A percentile compares a stretch with the other conserved stretches of the same genome.
phyloP scores from a whole-genome alignment of 176 grass and related monocot genomes.

The Elaeis guineensis region DNA sequence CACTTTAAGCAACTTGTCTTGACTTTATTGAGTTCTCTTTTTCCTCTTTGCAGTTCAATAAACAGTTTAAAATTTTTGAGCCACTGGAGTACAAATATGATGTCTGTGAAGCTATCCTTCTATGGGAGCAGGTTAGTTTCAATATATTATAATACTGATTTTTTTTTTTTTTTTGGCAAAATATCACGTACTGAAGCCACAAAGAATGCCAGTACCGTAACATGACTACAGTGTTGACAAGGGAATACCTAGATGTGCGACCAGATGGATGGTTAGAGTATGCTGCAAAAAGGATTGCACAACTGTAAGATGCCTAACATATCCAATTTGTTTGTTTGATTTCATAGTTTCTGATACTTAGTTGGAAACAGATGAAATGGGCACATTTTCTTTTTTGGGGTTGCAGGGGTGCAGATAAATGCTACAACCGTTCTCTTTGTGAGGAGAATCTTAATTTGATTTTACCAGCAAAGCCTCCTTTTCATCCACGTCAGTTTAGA shows the following conservation, averaged over 20 bases:
- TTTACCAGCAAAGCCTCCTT: slow-evolving; percentile 84
- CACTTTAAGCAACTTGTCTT: neutral
- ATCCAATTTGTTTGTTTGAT: neutral
- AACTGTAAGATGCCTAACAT: slow-evolving; percentile 59
- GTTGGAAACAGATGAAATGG: slow-evolving; percentile 1
- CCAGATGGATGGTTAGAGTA: slow-evolving; percentile 92
- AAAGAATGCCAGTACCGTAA: slow-evolving; percentile 65
- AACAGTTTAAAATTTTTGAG: slow-evolving; percentile 91
- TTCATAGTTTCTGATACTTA: slow-evolving; percentile 6
- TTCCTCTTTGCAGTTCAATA: slow-evolving; percentile 56
- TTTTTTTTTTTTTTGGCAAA: neutral
- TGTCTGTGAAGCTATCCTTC: slow-evolving; percentile 69
- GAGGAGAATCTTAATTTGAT: slow-evolving; percentile 86
- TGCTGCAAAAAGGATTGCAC: slow-evolving; percentile 87
- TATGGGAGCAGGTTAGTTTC: slow-evolving; percentile 88
- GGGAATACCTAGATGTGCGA: slow-evolving; percentile 91
- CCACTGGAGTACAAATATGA: slow-evolving; percentile 70
- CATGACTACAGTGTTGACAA: slow-evolving; percentile 96
- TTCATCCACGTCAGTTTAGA: slow-evolving; percentile 77
- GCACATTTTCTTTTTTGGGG: slow-evolving; percentile 7
- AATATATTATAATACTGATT: slow-evolving; percentile 12
- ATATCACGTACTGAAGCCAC: slow-evolving; percentile 15
- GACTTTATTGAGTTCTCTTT: slow-evolving; percentile 3
- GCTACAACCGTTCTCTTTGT: slow-evolving; percentile 83
- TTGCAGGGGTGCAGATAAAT: slow-evolving; percentile 77